phyloP scores from a whole-genome alignment of 805 yeast species.

The Yarrowia deformans region DNA sequence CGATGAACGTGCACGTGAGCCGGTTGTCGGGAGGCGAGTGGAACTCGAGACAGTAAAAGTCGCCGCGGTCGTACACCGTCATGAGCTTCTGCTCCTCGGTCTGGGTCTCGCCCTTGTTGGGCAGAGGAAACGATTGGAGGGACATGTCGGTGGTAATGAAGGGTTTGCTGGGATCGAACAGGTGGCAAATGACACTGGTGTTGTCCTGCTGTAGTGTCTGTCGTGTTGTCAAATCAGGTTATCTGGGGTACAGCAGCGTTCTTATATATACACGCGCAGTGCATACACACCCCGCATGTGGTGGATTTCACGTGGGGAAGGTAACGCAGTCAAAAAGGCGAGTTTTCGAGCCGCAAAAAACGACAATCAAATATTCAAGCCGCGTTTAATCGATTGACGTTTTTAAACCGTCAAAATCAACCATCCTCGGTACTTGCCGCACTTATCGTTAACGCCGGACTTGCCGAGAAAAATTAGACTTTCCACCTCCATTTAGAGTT shows the following conservation, averaged over 20 bases:
- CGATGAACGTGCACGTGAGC: constrained; percentile 49
- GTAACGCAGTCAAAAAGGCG: no score
- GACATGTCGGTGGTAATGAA: constrained; percentile 1
- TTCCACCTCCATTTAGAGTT: no score
- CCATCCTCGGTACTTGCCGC: no score
- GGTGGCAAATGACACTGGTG: no score
- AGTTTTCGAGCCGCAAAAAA: no score
- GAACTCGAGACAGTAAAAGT: constrained; percentile 50
- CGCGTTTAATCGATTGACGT: no score
- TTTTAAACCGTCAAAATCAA: no score
- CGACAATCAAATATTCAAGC: no score
- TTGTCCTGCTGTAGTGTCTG: no score
- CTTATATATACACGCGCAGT: no score
- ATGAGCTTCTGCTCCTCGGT: constrained; percentile 51
- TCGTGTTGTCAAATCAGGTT: not conserved
- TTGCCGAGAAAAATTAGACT: no score
- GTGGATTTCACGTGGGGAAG: constrained; percentile 8
- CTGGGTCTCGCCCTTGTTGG: constrained; percentile 38
- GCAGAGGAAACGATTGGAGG: constrained; percentile 26
- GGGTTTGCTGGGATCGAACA: not conserved
- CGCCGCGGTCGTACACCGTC: constrained; percentile 52
- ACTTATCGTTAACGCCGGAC: no score
- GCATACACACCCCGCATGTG: constrained; percentile 10
- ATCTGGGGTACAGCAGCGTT: not conserved
- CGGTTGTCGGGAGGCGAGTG: constrained; percentile 52